These are phyloP conservation scores for Chlamydomonas sphaeroides DNA, from an alignment of 139 green algal genomes.

Conservation along the genomic window DNA sequence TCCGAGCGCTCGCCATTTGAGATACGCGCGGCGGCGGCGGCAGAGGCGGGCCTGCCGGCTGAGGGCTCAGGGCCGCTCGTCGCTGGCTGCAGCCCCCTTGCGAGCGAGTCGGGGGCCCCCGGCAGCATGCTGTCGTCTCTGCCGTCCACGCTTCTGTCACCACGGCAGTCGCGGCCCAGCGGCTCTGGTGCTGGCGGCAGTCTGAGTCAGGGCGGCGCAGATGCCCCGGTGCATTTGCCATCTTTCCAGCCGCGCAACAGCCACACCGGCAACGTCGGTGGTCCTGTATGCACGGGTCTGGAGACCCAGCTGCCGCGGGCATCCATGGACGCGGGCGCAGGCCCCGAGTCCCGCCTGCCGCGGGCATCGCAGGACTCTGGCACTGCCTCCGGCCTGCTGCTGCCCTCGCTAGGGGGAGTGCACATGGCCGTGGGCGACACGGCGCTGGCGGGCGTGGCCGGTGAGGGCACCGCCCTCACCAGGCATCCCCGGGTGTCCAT, in stretches of 20 bases:
- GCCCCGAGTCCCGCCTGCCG: too few species aligned
- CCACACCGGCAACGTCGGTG: too few species aligned
- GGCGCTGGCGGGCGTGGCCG: neutral
- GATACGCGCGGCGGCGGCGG: conserved; percentile 5
- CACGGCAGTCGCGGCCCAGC: neutral
- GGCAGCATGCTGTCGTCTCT: too few species aligned
- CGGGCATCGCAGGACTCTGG: neutral
- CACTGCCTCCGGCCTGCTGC: too few species aligned
- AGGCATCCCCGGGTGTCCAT: too few species aligned
- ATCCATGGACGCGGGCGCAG: too few species aligned
- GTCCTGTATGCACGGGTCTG: too few species aligned
- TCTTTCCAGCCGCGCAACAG: too few species aligned
- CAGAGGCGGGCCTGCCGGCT: neutral
- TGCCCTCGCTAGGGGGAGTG: neutral
- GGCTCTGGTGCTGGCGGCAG: too few species aligned
- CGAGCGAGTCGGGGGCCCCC: neutral
- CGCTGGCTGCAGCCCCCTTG: neutral
- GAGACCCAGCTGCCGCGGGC: neutral
- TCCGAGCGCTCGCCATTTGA: neutral
- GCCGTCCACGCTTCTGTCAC: neutral
- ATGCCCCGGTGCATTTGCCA: too few species aligned
- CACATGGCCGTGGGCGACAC: neutral
- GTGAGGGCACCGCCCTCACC: neutral
- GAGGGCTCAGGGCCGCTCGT: too few species aligned
- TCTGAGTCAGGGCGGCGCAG: neutral